Evolutionary conservation across 495 filamentous ascomycete species (phyloP).

Genomic region (Monascus purpureus): DNA sequence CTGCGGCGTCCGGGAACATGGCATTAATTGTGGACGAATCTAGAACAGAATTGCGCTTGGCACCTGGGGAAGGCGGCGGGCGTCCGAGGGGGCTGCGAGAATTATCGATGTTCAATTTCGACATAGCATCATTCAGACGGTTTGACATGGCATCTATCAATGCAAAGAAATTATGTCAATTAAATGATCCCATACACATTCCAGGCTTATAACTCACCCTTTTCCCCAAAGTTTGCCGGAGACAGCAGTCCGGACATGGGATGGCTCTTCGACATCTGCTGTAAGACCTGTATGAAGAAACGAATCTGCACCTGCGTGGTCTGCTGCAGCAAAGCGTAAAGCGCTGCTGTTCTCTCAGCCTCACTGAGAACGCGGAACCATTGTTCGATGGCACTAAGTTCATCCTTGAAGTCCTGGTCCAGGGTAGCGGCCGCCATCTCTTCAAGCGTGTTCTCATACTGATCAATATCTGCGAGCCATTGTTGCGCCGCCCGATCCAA

Average conservation of each 20-base stretch:
- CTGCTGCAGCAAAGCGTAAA: slow-evolving; percentile 93
- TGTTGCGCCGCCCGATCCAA: slow-evolving; percentile 91
- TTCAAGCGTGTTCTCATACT: slow-evolving; percentile 92
- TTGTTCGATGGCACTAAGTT: slow-evolving; percentile 96
- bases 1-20: slow-evolving; percentile 98
- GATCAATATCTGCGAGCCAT: slow-evolving; percentile 97
- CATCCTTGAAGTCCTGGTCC: slow-evolving; percentile 99
- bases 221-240: slow-evolving; percentile 87
- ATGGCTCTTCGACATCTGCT: slow-evolving; percentile 97
- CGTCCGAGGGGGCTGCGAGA: slow-evolving; percentile 74
- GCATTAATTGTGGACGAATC: slow-evolving; percentile 92
- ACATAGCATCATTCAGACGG: slow-evolving; percentile 94
- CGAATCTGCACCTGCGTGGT: slow-evolving; percentile 98
- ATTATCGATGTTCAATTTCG: slow-evolving; percentile 73
- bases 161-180: background rate
- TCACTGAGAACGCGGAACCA: slow-evolving; percentile 98
- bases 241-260: slow-evolving; percentile 95
- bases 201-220: slow-evolving; percentile 43
- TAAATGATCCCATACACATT: background rate
- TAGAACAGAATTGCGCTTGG: slow-evolving; percentile 82
- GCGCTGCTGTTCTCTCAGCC: slow-evolving; percentile 84
- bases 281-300: slow-evolving; percentile 96
- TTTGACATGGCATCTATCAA: slow-evolving; percentile 87
- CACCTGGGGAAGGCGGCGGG: slow-evolving; percentile 62
- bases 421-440: slow-evolving; percentile 97